Percentiles rank a stretch among this genome's conserved stretches.
Conservation (phyloP, 2,329 filamentous ascomycete species). For the Penicillium sclerotiorum region DNA sequence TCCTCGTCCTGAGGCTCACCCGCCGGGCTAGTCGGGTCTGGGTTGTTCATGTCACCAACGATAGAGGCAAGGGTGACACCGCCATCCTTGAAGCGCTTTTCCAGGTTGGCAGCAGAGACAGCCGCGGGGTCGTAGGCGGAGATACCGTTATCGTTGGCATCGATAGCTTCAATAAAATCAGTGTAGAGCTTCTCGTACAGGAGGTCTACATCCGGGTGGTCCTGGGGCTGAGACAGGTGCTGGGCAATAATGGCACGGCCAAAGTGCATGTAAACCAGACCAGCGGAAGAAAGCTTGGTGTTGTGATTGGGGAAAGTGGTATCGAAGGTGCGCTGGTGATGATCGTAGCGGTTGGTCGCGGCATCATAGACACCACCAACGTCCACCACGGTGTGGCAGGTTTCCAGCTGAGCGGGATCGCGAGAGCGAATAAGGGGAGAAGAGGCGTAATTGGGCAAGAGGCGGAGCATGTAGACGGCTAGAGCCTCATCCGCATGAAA, state of each 20-base stretch:
- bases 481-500: slow-evolving; percentile 99
- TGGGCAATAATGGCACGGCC: slow-evolving; percentile 79
- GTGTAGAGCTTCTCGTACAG: slow-evolving; percentile 89
- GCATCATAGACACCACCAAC: slow-evolving; percentile 95
- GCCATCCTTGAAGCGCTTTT: slow-evolving; percentile 81
- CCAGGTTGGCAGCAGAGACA: slow-evolving; percentile 69
- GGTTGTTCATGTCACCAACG: slow-evolving; percentile 77
- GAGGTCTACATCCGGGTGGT: slow-evolving; percentile 68
- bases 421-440: slow-evolving; percentile 82
- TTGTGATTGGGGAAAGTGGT: slow-evolving; percentile 79
- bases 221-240: slow-evolving; percentile 61
- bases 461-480: slow-evolving; percentile 91
- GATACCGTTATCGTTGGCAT: slow-evolving; percentile 97
- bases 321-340: slow-evolving; percentile 91
- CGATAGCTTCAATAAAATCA: slow-evolving; percentile 91
- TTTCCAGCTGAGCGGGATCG: slow-evolving; percentile 74
- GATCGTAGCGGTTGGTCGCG: slow-evolving; percentile 78
- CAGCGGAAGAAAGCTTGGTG: slow-evolving; percentile 92
- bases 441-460: slow-evolving; percentile 76
- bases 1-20: slow-evolving; percentile 76
- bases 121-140: slow-evolving; percentile 74
- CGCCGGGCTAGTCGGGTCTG: slow-evolving; percentile 53
- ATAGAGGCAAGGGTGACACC: slow-evolving; percentile 83
- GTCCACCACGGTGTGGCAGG: slow-evolving; percentile 94
- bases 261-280: slow-evolving; percentile 94